Conservation (phyloP, 257 asterid species). For the Voacanga thouarsii region DNA sequence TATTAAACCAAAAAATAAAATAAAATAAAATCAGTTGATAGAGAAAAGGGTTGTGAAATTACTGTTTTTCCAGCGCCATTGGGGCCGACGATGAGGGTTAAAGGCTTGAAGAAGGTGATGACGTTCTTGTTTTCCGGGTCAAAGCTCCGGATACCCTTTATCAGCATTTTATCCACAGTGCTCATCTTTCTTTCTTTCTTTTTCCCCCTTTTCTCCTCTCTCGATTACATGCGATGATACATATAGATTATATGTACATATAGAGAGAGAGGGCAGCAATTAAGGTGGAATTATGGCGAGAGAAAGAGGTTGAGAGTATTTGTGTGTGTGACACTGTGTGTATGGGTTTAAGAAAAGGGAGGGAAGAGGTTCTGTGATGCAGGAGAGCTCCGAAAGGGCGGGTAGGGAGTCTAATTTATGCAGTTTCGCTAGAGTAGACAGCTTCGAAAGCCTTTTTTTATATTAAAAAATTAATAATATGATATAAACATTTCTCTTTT, state of each 20-base stretch:
- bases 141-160: constrained; percentile 98
- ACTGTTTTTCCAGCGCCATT: constrained; percentile 99
- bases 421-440: no score
- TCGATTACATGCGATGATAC: constrained; percentile 5
- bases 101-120: constrained; percentile 82
- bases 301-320: not conserved
- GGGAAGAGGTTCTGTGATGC: not conserved
- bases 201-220: not conserved
- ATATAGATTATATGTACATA: not conserved
- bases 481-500: no score
- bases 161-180: constrained; percentile 94
- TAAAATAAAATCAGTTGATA: not conserved
- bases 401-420: not conserved
- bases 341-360: not conserved
- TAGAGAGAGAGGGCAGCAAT: not conserved
- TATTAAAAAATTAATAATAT: no score
- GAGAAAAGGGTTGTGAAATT: constrained; percentile 13
- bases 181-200: constrained; percentile 51
- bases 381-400: not conserved
- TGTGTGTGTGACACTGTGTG: not conserved
- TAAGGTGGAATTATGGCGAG: not conserved
- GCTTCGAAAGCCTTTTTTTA: no score
- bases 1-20: not conserved
- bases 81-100: constrained; percentile 95
- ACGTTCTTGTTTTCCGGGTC: constrained; percentile 98